Evolutionary conservation across 2,329 filamentous ascomycete genomes (phyloP).

Genomic region (Coniochaeta hoffmannii): DNA sequence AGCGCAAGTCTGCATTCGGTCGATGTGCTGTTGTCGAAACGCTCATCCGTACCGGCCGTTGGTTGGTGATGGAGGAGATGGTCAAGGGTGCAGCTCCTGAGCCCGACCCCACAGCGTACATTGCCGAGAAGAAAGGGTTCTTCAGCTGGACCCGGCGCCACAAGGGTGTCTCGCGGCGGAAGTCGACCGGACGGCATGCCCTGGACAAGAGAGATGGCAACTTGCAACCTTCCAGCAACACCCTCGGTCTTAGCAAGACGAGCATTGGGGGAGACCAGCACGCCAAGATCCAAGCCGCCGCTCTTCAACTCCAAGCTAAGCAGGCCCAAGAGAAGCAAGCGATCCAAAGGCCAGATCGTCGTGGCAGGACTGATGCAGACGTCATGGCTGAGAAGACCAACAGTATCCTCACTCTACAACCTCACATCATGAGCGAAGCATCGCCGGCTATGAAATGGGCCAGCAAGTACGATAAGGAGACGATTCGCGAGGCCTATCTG

Average conservation of each 20-base stretch:
- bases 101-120: constrained; percentile 77
- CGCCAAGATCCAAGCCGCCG: constrained; percentile 85
- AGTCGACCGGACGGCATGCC: constrained; percentile 59
- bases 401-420: constrained; percentile 83
- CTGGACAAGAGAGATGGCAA: constrained; percentile 36
- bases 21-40: constrained; percentile 91
- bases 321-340: constrained; percentile 43
- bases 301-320: constrained; percentile 70
- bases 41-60: constrained; percentile 68
- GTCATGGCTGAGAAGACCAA: constrained; percentile 67
- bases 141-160: constrained; percentile 78
- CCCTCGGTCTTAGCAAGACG: constrained; percentile 59
- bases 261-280: constrained; percentile 89
- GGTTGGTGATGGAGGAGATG: constrained; percentile 95
- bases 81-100: constrained; percentile 87
- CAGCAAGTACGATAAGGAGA: constrained; percentile 85
- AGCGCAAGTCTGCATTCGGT: constrained; percentile 88
- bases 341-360: constrained; percentile 30
- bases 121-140: constrained; percentile 91
- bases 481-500: constrained; percentile 80
- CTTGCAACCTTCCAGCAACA: constrained; percentile 30
- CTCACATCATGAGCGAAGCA: constrained; percentile 75
- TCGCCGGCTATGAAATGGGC: constrained; percentile 97
- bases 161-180: constrained; percentile 56
- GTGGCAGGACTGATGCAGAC: constrained; percentile 49